Percentiles rank a stretch among this genome's conserved stretches.
Conservation (phyloP, 768 basidiomycete species). For the Russula abietina region DNA sequence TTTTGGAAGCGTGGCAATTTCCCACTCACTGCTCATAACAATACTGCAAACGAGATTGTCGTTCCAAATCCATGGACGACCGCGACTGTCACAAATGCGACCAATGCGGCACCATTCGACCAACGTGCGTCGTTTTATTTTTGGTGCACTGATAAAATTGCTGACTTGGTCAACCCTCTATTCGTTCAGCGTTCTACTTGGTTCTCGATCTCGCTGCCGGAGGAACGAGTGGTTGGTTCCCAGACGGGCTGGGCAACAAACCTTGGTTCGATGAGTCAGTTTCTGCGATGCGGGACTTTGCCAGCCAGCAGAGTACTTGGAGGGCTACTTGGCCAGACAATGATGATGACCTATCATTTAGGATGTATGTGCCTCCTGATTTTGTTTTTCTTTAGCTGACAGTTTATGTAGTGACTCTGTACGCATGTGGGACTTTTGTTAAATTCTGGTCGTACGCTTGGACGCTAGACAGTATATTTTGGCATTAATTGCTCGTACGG, state of each 20-base stretch:
- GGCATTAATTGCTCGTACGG: neutral
- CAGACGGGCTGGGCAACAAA: constrained; percentile 53
- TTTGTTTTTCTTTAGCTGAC: neutral
- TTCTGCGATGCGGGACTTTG: constrained; percentile 70
- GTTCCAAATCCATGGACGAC: constrained; percentile 47
- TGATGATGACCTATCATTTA: constrained; percentile 57
- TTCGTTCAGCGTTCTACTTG: constrained; percentile 62
- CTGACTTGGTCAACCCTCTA: constrained; percentile 1
- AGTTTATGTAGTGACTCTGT: constrained; percentile 31
- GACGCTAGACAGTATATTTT: neutral
- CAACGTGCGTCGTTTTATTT: constrained; percentile 33
- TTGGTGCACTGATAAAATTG: neutral
- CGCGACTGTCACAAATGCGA: constrained; percentile 30
- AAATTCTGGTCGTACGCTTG: neutral
- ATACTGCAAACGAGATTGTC: constrained; percentile 35
- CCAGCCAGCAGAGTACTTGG: constrained; percentile 57
- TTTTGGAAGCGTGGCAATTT: constrained; percentile 51
- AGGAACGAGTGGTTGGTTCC: constrained; percentile 68
- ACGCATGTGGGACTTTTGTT: constrained; percentile 34
- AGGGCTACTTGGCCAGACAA: constrained; percentile 66
- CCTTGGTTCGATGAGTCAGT: constrained; percentile 59
- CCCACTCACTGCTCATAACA: constrained; percentile 44
- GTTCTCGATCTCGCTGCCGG: constrained; percentile 78
- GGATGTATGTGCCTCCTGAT: constrained; percentile 43
- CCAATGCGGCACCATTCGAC: constrained; percentile 52